Evolutionary conservation across 1,284 basidiomycete species (phyloP).

Genomic region (Marasmius sp.): DNA sequence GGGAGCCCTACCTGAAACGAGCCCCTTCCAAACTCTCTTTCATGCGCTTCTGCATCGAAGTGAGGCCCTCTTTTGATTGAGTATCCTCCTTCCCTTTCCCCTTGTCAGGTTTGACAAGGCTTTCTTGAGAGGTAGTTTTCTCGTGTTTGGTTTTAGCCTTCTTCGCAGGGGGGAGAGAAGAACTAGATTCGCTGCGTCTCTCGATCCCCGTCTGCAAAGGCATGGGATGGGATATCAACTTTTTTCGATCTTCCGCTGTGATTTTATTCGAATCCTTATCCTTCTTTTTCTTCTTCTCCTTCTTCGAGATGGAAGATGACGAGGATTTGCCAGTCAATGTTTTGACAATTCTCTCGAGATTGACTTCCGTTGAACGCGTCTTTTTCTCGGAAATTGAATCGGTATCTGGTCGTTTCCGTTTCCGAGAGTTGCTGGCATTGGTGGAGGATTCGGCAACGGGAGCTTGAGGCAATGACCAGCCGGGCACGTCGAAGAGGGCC

Average conservation of each 20-base stretch:
- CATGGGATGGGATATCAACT: constrained; percentile 31
- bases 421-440: constrained; percentile 41
- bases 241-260: constrained; percentile 19
- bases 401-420: constrained; percentile 63
- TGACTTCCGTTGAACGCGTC: constrained; percentile 54
- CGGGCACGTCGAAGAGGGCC: constrained; percentile 70
- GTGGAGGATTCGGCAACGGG: constrained; percentile 38
- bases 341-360: constrained; percentile 78
- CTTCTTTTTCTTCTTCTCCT: constrained; percentile 15
- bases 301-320: not conserved
- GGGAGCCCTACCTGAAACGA: constrained; percentile 66
- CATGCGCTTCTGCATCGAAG: constrained; percentile 74
- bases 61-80: constrained; percentile 41
- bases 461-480: constrained; percentile 59
- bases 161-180: constrained; percentile 29
- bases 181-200: constrained; percentile 14
- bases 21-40: constrained; percentile 81
- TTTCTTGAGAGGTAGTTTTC: not conserved
- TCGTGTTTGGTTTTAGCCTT: constrained; percentile 33
- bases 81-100: not conserved
- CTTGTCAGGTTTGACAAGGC: not conserved
- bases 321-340: constrained; percentile 42
- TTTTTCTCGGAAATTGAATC: constrained; percentile 36
- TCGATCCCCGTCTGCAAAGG: constrained; percentile 25
- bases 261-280: not conserved